Base-by-base conservation (phyloP, 78 protist genomes). In the Dictyostelium firmibasis region DNA sequence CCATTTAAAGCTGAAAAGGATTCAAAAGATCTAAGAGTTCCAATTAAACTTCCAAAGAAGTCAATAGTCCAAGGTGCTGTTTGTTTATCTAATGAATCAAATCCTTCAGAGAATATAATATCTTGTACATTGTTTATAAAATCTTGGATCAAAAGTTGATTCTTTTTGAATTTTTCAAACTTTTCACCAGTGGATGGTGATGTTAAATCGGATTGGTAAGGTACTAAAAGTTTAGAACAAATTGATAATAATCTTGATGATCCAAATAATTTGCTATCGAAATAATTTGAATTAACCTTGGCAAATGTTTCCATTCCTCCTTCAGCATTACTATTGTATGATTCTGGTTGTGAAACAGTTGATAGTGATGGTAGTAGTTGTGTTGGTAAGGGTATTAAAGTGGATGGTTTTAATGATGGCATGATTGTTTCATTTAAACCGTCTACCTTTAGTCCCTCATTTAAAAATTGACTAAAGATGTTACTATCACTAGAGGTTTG, bases 51-150 rank as follows among this genome's bases (percentile, higher is more conserved):
- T 47, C 88, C 87, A 13, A 89, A 25, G 57, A 89, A 89, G 76
- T 89, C 83, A 13, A 89, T 89, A 6, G 50, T 89, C 83, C 94
- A 89, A 20, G 87, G 83, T 33, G 53, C 47, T 3, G 83, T 8
- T 2, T 35, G 25, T 16, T 9, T 9, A 47, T 89, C 94, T 35
- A 89, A 38, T 35, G 41, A 25, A 23, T 89, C 94, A n/a, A 86
- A 72, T 23, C 76, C 85, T 67, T 89, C 94, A 14, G 94, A 81
- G 57, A 89, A 89, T n/a, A 89, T n/a, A 33, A 89, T 89, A 69
- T 89, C 94, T 38, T 41, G 82, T 4, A 89, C 94, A n/a, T 81
- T 75, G 62, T 27, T 70, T 2, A 81, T 78, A 67, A 89, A 89
- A 20, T 41, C 27, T 18, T 16, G 18, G n/a, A 35, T 64, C 18